A percentile compares a stretch with the other conserved stretches of the same genome.
Conservation (phyloP, 441 rosid species). For the Metrosideros polymorpha region DNA sequence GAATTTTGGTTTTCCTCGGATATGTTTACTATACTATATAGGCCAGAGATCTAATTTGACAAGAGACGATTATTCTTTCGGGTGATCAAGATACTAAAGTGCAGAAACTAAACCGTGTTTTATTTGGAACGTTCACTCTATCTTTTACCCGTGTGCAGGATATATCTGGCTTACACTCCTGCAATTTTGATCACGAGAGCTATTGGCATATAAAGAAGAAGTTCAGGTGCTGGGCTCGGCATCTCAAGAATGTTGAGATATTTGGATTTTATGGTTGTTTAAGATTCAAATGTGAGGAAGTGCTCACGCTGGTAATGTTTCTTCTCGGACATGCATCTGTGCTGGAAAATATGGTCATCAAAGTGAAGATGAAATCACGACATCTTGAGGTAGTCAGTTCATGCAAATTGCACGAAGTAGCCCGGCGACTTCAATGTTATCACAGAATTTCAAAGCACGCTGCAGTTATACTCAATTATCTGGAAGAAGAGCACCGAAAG, state of each 20-base stretch:
- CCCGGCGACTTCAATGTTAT: neutral
- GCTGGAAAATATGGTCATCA: neutral
- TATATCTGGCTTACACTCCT: neutral
- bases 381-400: rapidly evolving
- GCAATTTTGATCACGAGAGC: neutral
- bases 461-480: neutral
- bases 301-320: neutral
- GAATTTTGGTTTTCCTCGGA: neutral
- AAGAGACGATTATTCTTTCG: too few relatives aligned
- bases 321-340: neutral
- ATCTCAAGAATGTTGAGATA: neutral
- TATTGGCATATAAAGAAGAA: neutral
- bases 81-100: neutral
- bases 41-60: too few relatives aligned
- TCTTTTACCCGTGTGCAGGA: neutral
- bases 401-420: neutral
- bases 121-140: neutral
- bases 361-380: neutral
- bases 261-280: neutral
- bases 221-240: neutral
- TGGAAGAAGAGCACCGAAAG: neutral
- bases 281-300: neutral
- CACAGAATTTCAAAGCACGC: neutral
- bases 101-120: neutral
- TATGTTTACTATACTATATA: too few relatives aligned